Percentiles rank a stretch among this genome's conserved stretches.
Evolutionary conservation across 1,284 basidiomycete genomes (phyloP).

Genomic region (Ustilago vetiveriae): DNA sequence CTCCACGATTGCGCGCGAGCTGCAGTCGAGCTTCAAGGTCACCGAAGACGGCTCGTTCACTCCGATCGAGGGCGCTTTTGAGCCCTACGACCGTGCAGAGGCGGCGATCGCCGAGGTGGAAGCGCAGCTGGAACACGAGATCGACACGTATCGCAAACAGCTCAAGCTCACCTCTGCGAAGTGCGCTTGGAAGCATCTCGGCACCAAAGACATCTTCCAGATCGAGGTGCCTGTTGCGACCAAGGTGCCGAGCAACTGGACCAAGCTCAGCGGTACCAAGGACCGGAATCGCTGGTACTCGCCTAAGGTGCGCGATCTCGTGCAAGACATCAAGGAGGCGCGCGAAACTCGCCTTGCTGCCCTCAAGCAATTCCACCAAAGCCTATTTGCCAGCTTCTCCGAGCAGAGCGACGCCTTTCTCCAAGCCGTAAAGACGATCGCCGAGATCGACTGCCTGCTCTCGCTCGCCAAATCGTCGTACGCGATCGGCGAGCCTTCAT

Average conservation of each 20-base stretch:
- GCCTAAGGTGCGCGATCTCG: constrained; percentile 58
- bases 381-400: constrained; percentile 80
- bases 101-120: constrained; percentile 51
- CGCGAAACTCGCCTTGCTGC: constrained; percentile 64
- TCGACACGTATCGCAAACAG: constrained; percentile 43
- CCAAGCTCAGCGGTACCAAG: constrained; percentile 61
- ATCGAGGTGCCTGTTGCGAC: constrained; percentile 63
- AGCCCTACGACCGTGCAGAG: constrained; percentile 58
- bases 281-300: constrained; percentile 64
- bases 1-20: constrained; percentile 40
- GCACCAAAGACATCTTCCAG: constrained; percentile 67
- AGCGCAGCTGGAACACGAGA: constrained; percentile 54
- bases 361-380: constrained; percentile 59
- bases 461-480: constrained; percentile 88
- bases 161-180: constrained; percentile 49
- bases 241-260: constrained; percentile 62
- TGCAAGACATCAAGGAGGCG: constrained; percentile 65
- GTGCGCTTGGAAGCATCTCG: constrained; percentile 65
- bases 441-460: constrained; percentile 90
- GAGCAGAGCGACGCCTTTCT: constrained; percentile 72
- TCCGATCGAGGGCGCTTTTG: constrained; percentile 51
- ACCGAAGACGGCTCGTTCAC: constrained; percentile 62
- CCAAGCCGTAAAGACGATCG: constrained; percentile 73
- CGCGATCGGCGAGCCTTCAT: constrained; percentile 89
- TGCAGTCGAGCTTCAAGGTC: constrained; percentile 54